A percentile compares a stretch with the other conserved stretches of the same genome.
Evolutionary conservation across 371 early-diverging fungal species (phyloP).

Genomic region (Scutellospora calospora): DNA sequence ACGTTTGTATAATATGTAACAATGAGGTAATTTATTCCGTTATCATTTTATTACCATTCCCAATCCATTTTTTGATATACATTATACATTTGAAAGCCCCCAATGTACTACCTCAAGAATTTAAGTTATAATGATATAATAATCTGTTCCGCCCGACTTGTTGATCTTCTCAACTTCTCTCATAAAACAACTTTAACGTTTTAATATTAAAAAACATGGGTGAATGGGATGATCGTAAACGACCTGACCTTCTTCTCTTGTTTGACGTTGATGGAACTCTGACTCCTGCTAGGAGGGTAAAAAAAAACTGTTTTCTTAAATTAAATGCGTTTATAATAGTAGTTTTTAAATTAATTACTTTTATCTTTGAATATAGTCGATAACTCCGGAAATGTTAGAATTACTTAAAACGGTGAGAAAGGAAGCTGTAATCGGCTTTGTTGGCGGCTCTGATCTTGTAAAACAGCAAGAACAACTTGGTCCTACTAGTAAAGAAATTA

Average conservation of each 20-base stretch:
- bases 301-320: not conserved
- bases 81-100: no score
- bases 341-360: not conserved
- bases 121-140: no score
- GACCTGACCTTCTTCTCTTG: conserved; percentile 88
- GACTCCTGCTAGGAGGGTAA: conserved; percentile 93
- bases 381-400: conserved; percentile 83
- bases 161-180: no score
- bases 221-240: conserved; percentile 67
- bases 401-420: conserved; percentile 87
- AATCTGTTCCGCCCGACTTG: no score
- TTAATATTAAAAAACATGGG: conserved; percentile 32
- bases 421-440: conserved; percentile 96
- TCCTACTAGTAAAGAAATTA: conserved; percentile 64
- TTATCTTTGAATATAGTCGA: not conserved
- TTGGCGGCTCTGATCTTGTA: conserved; percentile 97
- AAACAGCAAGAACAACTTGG: conserved; percentile 99
- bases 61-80: no score
- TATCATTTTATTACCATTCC: no score
- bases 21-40: no score
- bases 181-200: no score
- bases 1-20: no score
- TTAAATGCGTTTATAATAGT: not conserved
- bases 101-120: no score
- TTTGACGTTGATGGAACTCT: conserved; percentile 99